Percentiles rank a stretch among this genome's conserved stretches.
Evolutionary conservation across 2,329 filamentous ascomycete species (phyloP).

Genomic region (Tricladium varicosporioides): DNA sequence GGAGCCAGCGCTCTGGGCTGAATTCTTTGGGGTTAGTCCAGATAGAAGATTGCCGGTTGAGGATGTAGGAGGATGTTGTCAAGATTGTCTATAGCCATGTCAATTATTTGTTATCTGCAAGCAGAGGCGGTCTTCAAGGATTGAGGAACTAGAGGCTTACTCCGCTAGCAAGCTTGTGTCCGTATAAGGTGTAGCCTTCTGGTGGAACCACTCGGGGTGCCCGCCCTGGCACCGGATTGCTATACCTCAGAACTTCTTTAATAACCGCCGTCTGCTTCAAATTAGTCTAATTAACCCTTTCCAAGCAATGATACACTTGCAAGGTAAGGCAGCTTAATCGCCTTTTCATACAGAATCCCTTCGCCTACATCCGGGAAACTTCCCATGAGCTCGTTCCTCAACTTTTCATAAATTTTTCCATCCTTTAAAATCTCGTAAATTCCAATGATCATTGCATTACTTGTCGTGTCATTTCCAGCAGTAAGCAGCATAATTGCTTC

Average conservation of each 20-base stretch:
- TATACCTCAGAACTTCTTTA: background rate
- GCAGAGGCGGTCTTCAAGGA: too few relatives aligned
- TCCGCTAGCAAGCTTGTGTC: background rate
- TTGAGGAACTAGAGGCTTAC: too few relatives aligned
- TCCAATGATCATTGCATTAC: background rate
- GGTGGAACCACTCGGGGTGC: background rate
- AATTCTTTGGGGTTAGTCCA: background rate
- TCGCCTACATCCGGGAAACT: too few relatives aligned
- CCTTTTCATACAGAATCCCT: too few relatives aligned
- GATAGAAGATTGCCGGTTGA: background rate
- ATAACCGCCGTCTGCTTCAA: background rate
- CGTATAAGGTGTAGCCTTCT: background rate
- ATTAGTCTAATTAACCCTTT: too few relatives aligned
- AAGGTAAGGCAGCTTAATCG: too few relatives aligned
- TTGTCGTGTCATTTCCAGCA: background rate
- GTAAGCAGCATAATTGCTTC: slow-evolving; percentile 1
- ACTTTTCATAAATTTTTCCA: background rate
- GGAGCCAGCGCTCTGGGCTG: background rate
- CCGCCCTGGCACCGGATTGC: background rate
- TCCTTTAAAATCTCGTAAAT: background rate
- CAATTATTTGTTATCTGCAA: too few relatives aligned
- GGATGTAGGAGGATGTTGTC: background rate
- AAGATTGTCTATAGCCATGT: background rate
- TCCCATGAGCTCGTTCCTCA: background rate
- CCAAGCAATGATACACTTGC: too few relatives aligned